Conservation (phyloP, 306 rosid species). For the Lablab purpureus region DNA sequence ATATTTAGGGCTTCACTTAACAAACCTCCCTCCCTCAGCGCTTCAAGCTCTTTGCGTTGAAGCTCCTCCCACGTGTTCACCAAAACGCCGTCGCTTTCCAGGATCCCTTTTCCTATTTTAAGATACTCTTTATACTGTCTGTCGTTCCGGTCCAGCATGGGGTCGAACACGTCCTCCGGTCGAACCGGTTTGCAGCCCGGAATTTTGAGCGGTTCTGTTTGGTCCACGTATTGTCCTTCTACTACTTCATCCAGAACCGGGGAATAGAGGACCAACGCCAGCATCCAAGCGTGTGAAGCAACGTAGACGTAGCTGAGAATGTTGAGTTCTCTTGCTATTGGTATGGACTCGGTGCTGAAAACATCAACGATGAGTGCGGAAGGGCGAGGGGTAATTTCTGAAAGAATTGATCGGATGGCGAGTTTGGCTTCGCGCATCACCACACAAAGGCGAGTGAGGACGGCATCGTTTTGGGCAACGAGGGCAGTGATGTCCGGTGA, state of each 20-base stretch:
- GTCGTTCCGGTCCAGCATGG: slow-evolving; percentile 48
- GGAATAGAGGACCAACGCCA: slow-evolving; percentile 13
- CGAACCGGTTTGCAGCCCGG: slow-evolving; percentile 52
- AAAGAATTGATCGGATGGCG: slow-evolving; percentile 31
- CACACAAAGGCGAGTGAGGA: slow-evolving; percentile 16
- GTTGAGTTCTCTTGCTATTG: slow-evolving; percentile 48
- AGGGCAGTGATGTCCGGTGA: slow-evolving; percentile 19
- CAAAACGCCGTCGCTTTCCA: slow-evolving; percentile 24
- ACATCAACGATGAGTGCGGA: slow-evolving; percentile 51
- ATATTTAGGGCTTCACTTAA: neutral
- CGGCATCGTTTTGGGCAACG: neutral
- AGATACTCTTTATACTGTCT: slow-evolving; percentile 44
- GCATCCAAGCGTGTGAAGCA: slow-evolving; percentile 48
- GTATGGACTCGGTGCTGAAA: slow-evolving; percentile 42
- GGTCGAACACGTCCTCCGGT: slow-evolving; percentile 49
- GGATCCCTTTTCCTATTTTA: accelerated
- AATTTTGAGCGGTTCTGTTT: slow-evolving; percentile 40
- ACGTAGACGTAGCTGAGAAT: slow-evolving; percentile 38
- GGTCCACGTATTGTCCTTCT: slow-evolving; percentile 52
- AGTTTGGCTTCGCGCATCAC: slow-evolving; percentile 48
- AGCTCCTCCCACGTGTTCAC: slow-evolving; percentile 47
- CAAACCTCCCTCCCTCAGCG: slow-evolving; percentile 16
- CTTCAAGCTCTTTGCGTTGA: slow-evolving; percentile 1
- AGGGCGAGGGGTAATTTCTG: slow-evolving; percentile 21
- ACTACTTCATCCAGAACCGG: slow-evolving; percentile 41